Base-by-base conservation (phyloP, 2,329 filamentous ascomycete genomes). In the Aspergillus caelatus region DNA sequence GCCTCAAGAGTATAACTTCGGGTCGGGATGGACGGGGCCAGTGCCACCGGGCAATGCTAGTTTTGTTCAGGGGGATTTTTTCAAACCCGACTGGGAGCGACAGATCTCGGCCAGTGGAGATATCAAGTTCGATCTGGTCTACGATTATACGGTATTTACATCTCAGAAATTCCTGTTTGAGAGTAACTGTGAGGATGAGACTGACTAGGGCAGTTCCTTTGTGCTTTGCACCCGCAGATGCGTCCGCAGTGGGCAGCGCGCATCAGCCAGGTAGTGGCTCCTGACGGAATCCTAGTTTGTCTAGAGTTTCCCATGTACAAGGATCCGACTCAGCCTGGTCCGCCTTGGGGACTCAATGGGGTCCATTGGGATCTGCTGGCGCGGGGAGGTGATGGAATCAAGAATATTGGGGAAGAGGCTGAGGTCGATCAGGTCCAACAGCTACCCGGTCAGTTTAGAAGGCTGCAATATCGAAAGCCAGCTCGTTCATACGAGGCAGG, bases 31-130 rank as follows among this genome's bases (percentile, higher is more conserved):
- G 21, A 41, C 12, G 12, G 52, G 52, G 12, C 14, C 52, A 10
- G 52, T 39, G 8, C 16, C 32, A 11, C 52, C 52, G n/a, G 52
- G 52, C 21, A 39, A 16, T 5, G 80, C 85, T 30, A 82, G 80
- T 2, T 90, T 88, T 80, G 64, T 91, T 5, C 72, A 77, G 2
- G 89, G 86, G 1, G 89, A 93, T 23, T 70, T 68, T 16, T 70
- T 68, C n/a, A 32, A 62, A 28, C 41, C 59, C 9, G 58, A 61
- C 26, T 68, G 64, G 64, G 57, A 55, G 14, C 30, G 30, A 21
- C 52, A 55, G n/a, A n/a, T 55, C n/a, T 39, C 52, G 6, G 19
- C 32, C 2, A 23, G 54, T 23, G 45, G 3, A 41, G 48, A 34
- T 32, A 32, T 58, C 30, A 34, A 57, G 4, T 70, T 67, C 59